Conservation (phyloP, 345 rosid genomes). For the Brassica nigra region DNA sequence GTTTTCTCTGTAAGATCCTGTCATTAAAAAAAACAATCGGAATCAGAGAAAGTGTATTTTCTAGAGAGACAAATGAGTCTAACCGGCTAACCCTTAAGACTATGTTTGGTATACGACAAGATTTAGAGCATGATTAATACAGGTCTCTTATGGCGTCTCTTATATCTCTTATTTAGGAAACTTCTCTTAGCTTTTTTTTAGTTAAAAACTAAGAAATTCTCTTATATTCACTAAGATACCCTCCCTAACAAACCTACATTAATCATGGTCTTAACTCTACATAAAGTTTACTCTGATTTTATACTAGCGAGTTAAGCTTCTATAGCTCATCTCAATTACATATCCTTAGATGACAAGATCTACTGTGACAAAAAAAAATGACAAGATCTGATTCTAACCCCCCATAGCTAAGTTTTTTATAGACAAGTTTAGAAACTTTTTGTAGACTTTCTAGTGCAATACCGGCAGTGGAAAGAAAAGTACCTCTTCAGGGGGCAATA, state of each 20-base stretch:
- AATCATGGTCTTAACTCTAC: too few species aligned
- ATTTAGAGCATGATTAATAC: too few species aligned
- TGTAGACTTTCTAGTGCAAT: neutral
- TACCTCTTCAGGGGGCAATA: neutral
- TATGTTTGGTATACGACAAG: neutral
- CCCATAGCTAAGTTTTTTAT: neutral
- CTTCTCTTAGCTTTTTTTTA: too few species aligned
- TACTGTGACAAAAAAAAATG: neutral
- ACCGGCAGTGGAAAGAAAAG: neutral
- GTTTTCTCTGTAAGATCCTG: neutral
- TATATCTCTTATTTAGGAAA: too few species aligned
- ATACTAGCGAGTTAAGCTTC: neutral
- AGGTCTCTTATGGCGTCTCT: too few species aligned
- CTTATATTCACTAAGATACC: too few species aligned
- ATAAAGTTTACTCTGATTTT: neutral
- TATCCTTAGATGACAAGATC: neutral
- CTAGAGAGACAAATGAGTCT: neutral
- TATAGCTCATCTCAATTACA: neutral
- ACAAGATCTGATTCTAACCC: neutral
- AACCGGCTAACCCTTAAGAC: neutral
- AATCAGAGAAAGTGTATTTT: neutral
- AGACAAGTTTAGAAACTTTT: neutral
- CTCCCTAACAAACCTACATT: too few species aligned
- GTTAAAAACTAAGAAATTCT: too few species aligned
- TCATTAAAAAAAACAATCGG: neutral